phyloP scores from a whole-genome alignment of 345 rosid species.

The Arabidopsis arenosa region DNA sequence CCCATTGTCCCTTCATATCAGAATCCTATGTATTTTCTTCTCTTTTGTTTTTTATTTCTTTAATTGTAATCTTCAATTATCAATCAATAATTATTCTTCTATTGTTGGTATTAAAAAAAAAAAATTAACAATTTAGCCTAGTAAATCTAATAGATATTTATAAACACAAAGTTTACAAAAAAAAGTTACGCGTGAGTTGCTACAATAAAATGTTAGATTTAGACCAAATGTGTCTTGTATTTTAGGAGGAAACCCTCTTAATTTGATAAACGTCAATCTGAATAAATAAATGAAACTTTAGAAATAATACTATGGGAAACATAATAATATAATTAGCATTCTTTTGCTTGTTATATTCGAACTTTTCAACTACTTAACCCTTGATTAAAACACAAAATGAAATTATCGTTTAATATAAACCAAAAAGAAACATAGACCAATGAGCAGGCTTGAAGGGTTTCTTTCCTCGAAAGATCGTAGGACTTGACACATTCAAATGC shows the following conservation, averaged over 20 bases:
- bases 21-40: slow-evolving; percentile 44
- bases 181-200: too few species aligned
- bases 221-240: background rate
- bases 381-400: background rate
- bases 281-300: too few species aligned
- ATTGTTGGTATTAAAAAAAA: background rate
- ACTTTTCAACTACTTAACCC: background rate
- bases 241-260: background rate
- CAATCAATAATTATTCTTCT: background rate
- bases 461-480: slow-evolving; percentile 35
- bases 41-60: slow-evolving; percentile 9
- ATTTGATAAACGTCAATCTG: background rate
- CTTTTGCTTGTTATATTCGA: background rate
- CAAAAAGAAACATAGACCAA: slow-evolving; percentile 26
- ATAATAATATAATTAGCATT: background rate
- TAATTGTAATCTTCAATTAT: background rate
- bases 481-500: slow-evolving; percentile 37
- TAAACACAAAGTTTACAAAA: background rate
- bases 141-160: background rate
- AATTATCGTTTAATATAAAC: slow-evolving; percentile 4
- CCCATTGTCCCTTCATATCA: slow-evolving; percentile 26
- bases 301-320: background rate
- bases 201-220: too few species aligned
- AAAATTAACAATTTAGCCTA: too few species aligned
- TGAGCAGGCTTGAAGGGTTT: slow-evolving; percentile 24